Percentiles rank a stretch among this genome's conserved stretches.
phyloP scores from a whole-genome alignment of 768 basidiomycete genomes.

The Podaxis sp. region DNA sequence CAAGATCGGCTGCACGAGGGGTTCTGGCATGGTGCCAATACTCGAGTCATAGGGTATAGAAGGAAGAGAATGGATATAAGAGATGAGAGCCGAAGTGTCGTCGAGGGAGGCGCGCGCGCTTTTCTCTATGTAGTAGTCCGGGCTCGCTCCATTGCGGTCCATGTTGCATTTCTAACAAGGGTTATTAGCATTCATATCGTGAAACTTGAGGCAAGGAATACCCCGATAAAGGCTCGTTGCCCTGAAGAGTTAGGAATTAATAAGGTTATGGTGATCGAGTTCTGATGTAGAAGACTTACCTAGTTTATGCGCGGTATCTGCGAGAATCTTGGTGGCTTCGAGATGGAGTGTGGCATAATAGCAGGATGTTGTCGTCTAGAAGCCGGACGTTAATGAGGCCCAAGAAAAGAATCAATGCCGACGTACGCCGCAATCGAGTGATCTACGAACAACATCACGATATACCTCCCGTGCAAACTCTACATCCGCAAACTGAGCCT shows the following conservation, averaged over 20 bases:
- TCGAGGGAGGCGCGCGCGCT: conserved; percentile 54
- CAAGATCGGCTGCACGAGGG: conserved; percentile 83
- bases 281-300: conserved; percentile 39
- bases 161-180: conserved; percentile 78
- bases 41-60: conserved; percentile 21
- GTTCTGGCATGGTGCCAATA: conserved; percentile 27
- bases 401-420: conserved; percentile 8
- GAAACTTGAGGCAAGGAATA: conserved; percentile 27
- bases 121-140: conserved; percentile 65
- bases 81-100: conserved; percentile 61
- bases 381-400: background rate
- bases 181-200: conserved; percentile 5
- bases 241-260: conserved; percentile 32
- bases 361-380: conserved; percentile 89
- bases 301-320: conserved; percentile 55
- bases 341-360: conserved; percentile 85
- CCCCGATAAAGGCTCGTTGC: conserved; percentile 83
- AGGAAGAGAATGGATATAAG: conserved; percentile 59
- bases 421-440: conserved; percentile 73
- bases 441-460: conserved; percentile 61
- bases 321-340: conserved; percentile 76
- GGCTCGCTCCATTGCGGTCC: conserved; percentile 57
- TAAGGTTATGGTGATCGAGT: background rate
- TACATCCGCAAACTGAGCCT: conserved; percentile 67
- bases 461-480: conserved; percentile 71